These are phyloP conservation scores for Penicillium corylophilum DNA, from an alignment of 2,329 filamentous ascomycete genomes.

Conservation along the genomic window DNA sequence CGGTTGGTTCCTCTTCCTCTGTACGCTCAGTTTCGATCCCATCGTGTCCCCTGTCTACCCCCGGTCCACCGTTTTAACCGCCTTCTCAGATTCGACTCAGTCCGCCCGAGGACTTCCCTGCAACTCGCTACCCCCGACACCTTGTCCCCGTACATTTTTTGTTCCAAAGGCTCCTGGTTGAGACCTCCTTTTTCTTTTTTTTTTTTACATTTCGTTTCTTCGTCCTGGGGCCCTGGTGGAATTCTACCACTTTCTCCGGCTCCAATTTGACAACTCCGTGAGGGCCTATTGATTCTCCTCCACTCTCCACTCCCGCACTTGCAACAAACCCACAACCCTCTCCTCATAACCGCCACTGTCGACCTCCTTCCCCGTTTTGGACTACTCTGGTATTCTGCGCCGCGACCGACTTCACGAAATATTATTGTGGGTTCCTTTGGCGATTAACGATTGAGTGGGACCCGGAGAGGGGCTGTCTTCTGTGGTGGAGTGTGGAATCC, in stretches of 20 bases:
- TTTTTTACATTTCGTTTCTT: constrained; percentile 2
- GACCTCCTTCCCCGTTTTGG: not conserved
- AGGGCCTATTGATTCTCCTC: constrained; percentile 11
- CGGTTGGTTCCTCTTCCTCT: constrained; percentile 22
- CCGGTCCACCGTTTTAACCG: constrained; percentile 9
- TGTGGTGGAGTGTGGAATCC: constrained; percentile 14
- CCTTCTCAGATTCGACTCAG: constrained; percentile 2
- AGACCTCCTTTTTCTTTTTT: constrained; percentile 10
- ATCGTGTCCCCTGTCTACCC: constrained; percentile 2
- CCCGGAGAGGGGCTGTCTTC: constrained; percentile 18
- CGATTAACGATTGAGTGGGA: constrained; percentile 13
- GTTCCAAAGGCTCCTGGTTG: constrained; percentile 11
- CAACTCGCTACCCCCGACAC: constrained; percentile 5
- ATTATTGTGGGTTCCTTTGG: not conserved
- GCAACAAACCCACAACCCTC: not conserved
- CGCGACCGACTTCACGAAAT: not conserved
- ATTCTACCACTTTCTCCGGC: not conserved
- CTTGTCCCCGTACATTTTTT: constrained; percentile 1
- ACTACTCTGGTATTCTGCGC: not conserved
- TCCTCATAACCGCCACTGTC: not conserved
- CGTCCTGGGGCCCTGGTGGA: not conserved
- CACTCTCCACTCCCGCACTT: constrained; percentile 2
- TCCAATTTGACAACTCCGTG: constrained; percentile 5
- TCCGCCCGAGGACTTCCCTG: constrained; percentile 1
- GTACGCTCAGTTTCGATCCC: not conserved